Conservation (phyloP, 768 basidiomycete species). For the Plicaturopsis crispa region DNA sequence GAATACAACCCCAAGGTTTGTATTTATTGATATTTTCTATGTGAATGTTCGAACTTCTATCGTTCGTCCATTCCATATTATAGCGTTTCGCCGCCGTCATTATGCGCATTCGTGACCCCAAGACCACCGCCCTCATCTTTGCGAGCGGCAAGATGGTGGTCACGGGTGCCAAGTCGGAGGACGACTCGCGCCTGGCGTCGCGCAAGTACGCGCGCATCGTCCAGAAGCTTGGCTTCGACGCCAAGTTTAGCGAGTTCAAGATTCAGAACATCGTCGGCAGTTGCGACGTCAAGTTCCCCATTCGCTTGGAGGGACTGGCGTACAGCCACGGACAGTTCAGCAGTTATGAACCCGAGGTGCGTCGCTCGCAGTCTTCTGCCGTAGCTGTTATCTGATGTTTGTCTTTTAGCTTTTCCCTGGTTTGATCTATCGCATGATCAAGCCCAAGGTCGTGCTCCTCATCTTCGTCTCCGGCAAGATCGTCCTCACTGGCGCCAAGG, state of each 20-base stretch:
- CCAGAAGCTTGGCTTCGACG: constrained; percentile 98
- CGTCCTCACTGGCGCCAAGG: constrained; percentile 98
- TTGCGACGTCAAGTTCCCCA: constrained; percentile 99
- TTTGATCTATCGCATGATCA: constrained; percentile 98
- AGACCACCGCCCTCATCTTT: constrained; percentile 99
- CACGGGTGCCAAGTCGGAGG: constrained; percentile 98
- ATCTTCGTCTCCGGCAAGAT: constrained; percentile 99
- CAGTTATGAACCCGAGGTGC: constrained; percentile 94
- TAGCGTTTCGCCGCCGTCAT: constrained; percentile 99
- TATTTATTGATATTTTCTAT: constrained; percentile 35
- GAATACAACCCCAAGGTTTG: constrained; percentile 99
- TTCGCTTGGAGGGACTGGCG: constrained; percentile 92
- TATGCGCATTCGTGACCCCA: constrained; percentile 99
- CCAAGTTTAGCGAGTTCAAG: constrained; percentile 99
- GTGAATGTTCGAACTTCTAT: constrained; percentile 53
- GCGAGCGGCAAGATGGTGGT: constrained; percentile 99
- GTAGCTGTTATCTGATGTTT: no score
- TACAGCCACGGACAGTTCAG: constrained; percentile 98
- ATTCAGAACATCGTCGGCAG: constrained; percentile 99
- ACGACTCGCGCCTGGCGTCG: constrained; percentile 93
- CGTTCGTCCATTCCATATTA: constrained; percentile 42
- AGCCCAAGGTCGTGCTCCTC: constrained; percentile 96
- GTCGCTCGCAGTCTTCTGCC: constrained; percentile 18
- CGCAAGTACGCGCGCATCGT: constrained; percentile 99
- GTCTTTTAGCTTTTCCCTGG: constrained; percentile 87